phyloP scores from a whole-genome alignment of 441 rosid species.

The Euphorbia schlechtendalii region DNA sequence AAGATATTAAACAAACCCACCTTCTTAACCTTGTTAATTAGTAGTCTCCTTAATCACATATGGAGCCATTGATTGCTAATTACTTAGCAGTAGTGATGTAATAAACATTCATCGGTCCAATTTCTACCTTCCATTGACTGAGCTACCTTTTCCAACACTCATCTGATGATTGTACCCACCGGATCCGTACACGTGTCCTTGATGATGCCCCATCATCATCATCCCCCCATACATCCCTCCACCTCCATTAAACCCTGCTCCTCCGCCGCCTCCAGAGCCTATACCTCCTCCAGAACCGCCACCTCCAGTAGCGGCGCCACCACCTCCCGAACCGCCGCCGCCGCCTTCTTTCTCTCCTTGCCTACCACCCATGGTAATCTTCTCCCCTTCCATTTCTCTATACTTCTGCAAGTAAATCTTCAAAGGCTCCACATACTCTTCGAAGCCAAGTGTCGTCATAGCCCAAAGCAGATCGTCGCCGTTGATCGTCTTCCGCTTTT shows the following conservation, averaged over 20 bases:
- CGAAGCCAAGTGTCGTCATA: constrained; percentile 55
- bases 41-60: neutral
- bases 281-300: constrained; percentile 25
- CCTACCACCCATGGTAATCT: constrained; percentile 35
- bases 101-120: neutral
- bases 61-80: neutral
- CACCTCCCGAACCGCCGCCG: constrained; percentile 29
- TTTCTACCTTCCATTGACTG: constrained; percentile 22
- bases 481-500: constrained; percentile 55
- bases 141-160: constrained; percentile 16
- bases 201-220: constrained; percentile 51
- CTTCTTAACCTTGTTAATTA: constrained; percentile 11
- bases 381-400: constrained; percentile 56
- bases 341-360: constrained; percentile 36
- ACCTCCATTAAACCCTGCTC: constrained; percentile 13
- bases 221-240: constrained; percentile 37
- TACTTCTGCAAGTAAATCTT: constrained; percentile 50
- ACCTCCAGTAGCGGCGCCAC: constrained; percentile 19
- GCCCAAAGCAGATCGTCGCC: constrained; percentile 63
- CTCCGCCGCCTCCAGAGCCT: constrained; percentile 21
- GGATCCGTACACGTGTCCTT: constrained; percentile 40
- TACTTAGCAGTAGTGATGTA: neutral
- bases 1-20: neutral
- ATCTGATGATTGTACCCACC: constrained; percentile 32
- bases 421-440: constrained; percentile 49